phyloP scores from a whole-genome alignment of 768 basidiomycete genomes.

The Sutorius australiensis region DNA sequence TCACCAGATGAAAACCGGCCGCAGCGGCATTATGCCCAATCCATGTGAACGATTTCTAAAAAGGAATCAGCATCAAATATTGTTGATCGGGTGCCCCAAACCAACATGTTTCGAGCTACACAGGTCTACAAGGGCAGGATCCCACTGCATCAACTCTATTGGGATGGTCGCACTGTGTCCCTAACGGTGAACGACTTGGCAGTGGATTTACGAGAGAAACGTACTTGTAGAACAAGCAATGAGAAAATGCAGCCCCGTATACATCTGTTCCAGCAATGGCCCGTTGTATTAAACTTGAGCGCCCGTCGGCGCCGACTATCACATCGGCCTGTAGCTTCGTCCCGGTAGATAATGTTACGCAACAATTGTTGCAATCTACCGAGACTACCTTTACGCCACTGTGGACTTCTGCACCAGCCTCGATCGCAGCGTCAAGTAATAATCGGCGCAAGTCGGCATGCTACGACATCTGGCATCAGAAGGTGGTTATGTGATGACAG shows the following conservation, averaged over 20 bases:
- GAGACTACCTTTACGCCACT: conserved; percentile 39
- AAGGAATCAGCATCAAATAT: background rate
- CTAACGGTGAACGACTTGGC: background rate
- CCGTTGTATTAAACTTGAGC: conserved; percentile 38
- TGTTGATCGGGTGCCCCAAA: background rate
- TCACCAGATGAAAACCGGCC: conserved; percentile 23
- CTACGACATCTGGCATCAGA: conserved; percentile 28
- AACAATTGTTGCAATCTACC: conserved; percentile 30
- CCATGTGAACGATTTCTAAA: conserved; percentile 18
- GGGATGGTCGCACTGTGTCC: conserved; percentile 39
- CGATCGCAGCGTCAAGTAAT: conserved; percentile 43
- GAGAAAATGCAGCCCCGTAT: conserved; percentile 21
- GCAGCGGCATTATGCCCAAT: conserved; percentile 21
- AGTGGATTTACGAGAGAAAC: conserved; percentile 2
- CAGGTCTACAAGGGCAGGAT: conserved; percentile 37
- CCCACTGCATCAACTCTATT: conserved; percentile 36
- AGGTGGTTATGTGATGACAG: background rate
- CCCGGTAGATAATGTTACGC: conserved; percentile 40
- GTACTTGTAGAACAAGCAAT: conserved; percentile 45
- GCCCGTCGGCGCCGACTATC: conserved; percentile 61
- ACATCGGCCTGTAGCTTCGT: conserved; percentile 46
- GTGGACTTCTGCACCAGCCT: conserved; percentile 46
- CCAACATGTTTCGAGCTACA: conserved; percentile 20
- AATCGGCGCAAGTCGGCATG: conserved; percentile 50
- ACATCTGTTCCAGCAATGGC: conserved; percentile 33